phyloP scores from a whole-genome alignment of 108 stramenopile genomes.

The Thalassiosira profunda region DNA sequence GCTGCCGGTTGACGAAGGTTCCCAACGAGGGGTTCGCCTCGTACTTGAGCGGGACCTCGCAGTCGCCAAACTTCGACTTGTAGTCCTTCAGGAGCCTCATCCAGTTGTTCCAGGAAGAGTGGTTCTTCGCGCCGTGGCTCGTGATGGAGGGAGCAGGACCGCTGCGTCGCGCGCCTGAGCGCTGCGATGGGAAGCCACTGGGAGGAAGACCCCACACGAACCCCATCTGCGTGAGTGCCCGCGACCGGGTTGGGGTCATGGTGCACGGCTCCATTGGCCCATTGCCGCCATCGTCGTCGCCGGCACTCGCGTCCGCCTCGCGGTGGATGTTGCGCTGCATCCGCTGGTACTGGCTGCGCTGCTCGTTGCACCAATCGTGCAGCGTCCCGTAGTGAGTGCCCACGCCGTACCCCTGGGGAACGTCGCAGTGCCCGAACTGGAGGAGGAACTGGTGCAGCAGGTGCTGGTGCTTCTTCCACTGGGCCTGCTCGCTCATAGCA shows the following conservation, averaged over 20 bases:
- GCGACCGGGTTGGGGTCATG: slow-evolving; percentile 29
- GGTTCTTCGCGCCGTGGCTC: background rate
- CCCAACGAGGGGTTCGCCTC: slow-evolving; percentile 42
- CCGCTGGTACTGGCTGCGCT: slow-evolving; percentile 18
- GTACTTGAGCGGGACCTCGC: slow-evolving; percentile 49
- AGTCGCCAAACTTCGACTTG: slow-evolving; percentile 23
- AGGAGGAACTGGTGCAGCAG: slow-evolving; percentile 27
- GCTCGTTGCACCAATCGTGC: slow-evolving; percentile 32
- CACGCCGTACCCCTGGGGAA: slow-evolving; percentile 36
- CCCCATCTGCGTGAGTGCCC: slow-evolving; percentile 17
- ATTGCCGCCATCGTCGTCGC: background rate
- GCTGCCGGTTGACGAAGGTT: slow-evolving; percentile 42
- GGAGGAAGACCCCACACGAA: slow-evolving; percentile 24
- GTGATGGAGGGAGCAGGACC: no score
- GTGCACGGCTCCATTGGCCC: background rate
- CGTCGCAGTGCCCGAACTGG: slow-evolving; percentile 37
- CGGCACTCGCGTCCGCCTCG: no score
- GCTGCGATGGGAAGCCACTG: no score
- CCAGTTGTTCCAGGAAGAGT: slow-evolving; percentile 10
- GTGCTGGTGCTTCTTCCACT: slow-evolving; percentile 24
- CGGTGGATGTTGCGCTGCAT: slow-evolving; percentile 25
- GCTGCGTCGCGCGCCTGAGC: no score
- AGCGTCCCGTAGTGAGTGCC: slow-evolving; percentile 38
- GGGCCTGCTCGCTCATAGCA: no score
- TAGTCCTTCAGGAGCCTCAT: slow-evolving; percentile 12